A percentile compares a stretch with the other conserved stretches of the same genome.
Conservation (phyloP, 2,329 filamentous ascomycete species). For the Aspergillus terreus region DNA sequence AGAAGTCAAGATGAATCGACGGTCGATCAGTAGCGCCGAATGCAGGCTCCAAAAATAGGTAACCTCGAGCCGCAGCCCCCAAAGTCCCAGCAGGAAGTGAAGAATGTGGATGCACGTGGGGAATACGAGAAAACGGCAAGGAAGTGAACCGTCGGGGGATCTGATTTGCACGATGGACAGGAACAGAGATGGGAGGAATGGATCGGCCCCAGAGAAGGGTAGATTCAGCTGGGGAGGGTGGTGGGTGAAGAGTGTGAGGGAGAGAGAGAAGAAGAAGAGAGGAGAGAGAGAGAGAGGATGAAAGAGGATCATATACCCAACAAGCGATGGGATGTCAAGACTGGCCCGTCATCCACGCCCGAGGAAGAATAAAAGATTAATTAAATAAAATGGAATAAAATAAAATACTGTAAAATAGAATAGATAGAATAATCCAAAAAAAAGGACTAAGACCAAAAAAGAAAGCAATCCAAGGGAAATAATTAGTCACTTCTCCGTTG, state of each 20-base stretch:
- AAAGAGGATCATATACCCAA: background rate
- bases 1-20: background rate
- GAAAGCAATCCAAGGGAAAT: background rate
- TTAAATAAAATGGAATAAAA: slow-evolving; percentile 1
- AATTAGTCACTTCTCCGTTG: slow-evolving; percentile 8
- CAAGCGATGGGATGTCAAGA: background rate
- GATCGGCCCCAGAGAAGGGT: slow-evolving; percentile 3
- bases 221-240: slow-evolving; percentile 6
- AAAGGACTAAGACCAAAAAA: slow-evolving; percentile 1
- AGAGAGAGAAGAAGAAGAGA: background rate
- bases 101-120: slow-evolving; percentile 20
- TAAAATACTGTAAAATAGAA: slow-evolving; percentile 2
- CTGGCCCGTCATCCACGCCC: background rate
- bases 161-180: slow-evolving; percentile 1
- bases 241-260: too few relatives aligned
- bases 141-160: slow-evolving; percentile 3
- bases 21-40: slow-evolving; percentile 4
- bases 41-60: slow-evolving; percentile 17
- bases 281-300: background rate
- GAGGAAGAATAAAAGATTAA: slow-evolving; percentile 2
- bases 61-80: slow-evolving; percentile 20
- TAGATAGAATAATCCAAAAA: slow-evolving; percentile 2
- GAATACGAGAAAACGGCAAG: slow-evolving; percentile 25
- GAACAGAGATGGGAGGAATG: slow-evolving; percentile 5
- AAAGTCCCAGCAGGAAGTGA: slow-evolving; percentile 11